A percentile compares a stretch with the other conserved stretches of the same genome.
These are phyloP conservation scores for Gaillardinia entomophila DNA, from an alignment of 805 yeast genomes.

Conservation along the genomic window DNA sequence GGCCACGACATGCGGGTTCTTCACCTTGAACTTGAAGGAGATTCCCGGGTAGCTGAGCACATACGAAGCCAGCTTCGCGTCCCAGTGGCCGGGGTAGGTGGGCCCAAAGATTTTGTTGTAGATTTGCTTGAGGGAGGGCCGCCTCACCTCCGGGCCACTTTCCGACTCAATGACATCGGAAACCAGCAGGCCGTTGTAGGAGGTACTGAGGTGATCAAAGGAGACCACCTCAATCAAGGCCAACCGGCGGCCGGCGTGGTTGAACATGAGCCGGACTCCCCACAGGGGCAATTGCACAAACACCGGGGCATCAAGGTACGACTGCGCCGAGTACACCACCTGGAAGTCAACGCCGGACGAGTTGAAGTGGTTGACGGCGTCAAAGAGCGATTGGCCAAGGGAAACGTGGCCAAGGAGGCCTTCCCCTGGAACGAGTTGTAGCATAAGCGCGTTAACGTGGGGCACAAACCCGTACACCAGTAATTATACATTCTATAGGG, in stretches of 20 bases:
- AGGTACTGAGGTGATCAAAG: slow-evolving; percentile 15
- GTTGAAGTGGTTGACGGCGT: not conserved
- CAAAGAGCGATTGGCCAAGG: not conserved
- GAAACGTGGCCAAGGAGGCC: not conserved
- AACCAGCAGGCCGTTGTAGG: slow-evolving; percentile 24
- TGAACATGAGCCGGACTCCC: slow-evolving; percentile 23
- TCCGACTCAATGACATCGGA: not conserved
- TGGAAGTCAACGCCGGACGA: not conserved
- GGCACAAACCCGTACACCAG: too few species aligned
- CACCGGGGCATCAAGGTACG: not conserved
- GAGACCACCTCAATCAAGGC: slow-evolving; percentile 23
- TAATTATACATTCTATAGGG: too few species aligned
- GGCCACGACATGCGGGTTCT: slow-evolving; percentile 11
- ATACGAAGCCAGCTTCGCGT: slow-evolving; percentile 23
- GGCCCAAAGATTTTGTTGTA: slow-evolving; percentile 60
- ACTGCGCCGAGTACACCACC: not conserved
- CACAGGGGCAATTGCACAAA: slow-evolving; percentile 1
- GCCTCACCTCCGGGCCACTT: not conserved
- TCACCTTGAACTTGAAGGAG: slow-evolving; percentile 40
- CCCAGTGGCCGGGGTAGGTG: slow-evolving; percentile 48
- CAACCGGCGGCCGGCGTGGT: slow-evolving; percentile 18
- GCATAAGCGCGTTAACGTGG: too few species aligned
- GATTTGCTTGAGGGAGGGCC: slow-evolving; percentile 33
- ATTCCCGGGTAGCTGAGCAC: slow-evolving; percentile 53
- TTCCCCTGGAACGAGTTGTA: not conserved